Evolutionary conservation across 768 basidiomycete genomes (phyloP), one percentile per base, ranked within the genome.

Genomic region (Cantharellus anzutake): DNA sequence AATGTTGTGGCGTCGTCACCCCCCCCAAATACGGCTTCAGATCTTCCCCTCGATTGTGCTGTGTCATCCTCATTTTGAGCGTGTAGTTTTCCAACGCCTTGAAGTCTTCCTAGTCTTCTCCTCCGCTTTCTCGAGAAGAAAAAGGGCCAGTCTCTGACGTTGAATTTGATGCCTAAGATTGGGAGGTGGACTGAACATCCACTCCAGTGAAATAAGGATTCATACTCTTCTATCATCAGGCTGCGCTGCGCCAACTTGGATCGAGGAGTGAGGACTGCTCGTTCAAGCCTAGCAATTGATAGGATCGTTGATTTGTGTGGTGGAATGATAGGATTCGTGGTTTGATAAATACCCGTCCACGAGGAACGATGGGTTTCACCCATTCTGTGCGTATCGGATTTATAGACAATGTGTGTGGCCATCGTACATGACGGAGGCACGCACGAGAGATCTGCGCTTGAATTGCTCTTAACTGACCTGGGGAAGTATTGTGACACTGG

Each of bases 321-420:
- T 2, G 76, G 67, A 29, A 84, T 68, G 52, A 81, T 75, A 0
- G 84, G 83, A 68, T 87, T 87, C 4, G 84, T 88, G 5, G 83
- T 86, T 69, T 87, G 86, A 60, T 77, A 80, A 5, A 85, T 70
- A 4, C 11, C 44, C 11, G 20, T 48, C 44, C 11, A 11, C 44
- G 44, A 48, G 44, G 44, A 11, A 29, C 44, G 11, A 48, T 48
- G 11, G 11, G 11, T 48, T 48, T 29, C 11, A 11, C 44, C 44
- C 20, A 29, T 29, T 29, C 20, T 29, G 20, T 29, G 20, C 20
- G 20, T 29, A 29, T 29, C 20, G 20, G 20, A 29, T 48, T 29
- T 48, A 4, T 55, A 51, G 14, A 72, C 63, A 40, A 82, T 69
- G 60, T 87, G 85, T 3, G 86, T 89, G 7, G 83, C 75, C 81